Percentiles rank a stretch among this genome's conserved stretches.
These are phyloP conservation scores for Mesembryanthemum crystallinum DNA, from an alignment of 148 eudicot species.

Conservation along the genomic window DNA sequence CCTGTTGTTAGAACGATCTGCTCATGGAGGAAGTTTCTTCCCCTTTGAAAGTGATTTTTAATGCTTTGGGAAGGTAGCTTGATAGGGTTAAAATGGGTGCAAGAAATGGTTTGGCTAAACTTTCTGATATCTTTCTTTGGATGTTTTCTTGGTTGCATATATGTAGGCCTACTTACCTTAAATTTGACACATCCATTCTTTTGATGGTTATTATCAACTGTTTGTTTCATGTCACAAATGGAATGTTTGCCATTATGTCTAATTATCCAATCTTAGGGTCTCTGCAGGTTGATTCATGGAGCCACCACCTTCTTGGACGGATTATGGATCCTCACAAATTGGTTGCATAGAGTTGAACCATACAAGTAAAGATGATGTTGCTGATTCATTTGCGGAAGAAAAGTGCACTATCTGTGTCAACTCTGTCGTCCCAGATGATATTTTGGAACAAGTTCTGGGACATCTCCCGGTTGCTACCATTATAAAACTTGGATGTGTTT, in stretches of 20 bases:
- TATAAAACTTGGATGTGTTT: slow-evolving; percentile 35
- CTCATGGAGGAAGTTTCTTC: not conserved
- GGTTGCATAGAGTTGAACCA: not conserved
- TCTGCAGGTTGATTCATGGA: slow-evolving; percentile 22
- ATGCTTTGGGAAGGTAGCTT: not conserved
- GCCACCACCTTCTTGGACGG: slow-evolving; percentile 11
- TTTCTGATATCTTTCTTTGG: not conserved
- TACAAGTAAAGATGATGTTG: slow-evolving; percentile 3
- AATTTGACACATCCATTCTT: not conserved
- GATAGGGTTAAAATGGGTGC: not conserved
- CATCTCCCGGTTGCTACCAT: slow-evolving; percentile 36
- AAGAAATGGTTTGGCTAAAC: not conserved
- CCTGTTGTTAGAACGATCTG: not conserved
- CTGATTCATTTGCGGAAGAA: slow-evolving; percentile 8
- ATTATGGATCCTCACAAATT: slow-evolving; percentile 3
- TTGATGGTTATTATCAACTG: not conserved
- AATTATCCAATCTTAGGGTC: not conserved
- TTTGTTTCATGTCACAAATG: not conserved
- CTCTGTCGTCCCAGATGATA: slow-evolving; percentile 40
- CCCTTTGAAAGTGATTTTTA: not conserved
- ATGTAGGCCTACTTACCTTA: not conserved
- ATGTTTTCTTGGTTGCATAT: not conserved
- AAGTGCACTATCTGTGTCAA: slow-evolving; percentile 23
- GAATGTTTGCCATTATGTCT: not conserved
- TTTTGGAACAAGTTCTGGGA: slow-evolving; percentile 35